Evolutionary conservation across 345 rosid species (phyloP).

Genomic region (Syzygium aqueum): DNA sequence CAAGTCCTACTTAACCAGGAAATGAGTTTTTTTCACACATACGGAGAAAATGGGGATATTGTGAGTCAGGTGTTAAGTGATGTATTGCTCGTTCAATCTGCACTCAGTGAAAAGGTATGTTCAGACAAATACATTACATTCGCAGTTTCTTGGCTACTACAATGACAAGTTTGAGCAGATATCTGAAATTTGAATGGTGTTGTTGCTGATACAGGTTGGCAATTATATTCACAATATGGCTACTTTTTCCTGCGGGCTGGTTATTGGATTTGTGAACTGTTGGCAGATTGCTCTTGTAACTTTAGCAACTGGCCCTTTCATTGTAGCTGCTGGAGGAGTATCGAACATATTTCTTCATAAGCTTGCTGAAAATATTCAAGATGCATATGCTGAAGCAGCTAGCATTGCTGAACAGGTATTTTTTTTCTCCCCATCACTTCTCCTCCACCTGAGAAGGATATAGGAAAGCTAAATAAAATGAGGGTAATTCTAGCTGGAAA

Average conservation of each 20-base stretch:
- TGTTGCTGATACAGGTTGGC: slow-evolving; percentile 61
- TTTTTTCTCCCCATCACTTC: neutral
- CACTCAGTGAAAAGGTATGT: slow-evolving; percentile 89
- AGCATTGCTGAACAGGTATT: slow-evolving; percentile 95
- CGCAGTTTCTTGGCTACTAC: neutral
- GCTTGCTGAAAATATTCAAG: slow-evolving; percentile 99
- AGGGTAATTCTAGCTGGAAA: neutral
- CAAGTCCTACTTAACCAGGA: slow-evolving; percentile 94
- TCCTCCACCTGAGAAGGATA: neutral
- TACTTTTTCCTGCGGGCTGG: slow-evolving; percentile 84
- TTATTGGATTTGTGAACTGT: slow-evolving; percentile 85
- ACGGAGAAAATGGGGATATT: slow-evolving; percentile 97
- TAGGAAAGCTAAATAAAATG: neutral
- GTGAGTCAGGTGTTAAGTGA: slow-evolving; percentile 99
- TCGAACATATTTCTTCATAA: slow-evolving; percentile 96
- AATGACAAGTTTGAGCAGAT: neutral
- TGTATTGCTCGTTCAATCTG: slow-evolving; percentile 96
- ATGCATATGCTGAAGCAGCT: slow-evolving; percentile 99
- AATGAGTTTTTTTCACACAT: slow-evolving; percentile 98
- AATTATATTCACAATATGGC: slow-evolving; percentile 99
- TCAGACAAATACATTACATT: neutral
- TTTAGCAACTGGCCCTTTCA: slow-evolving; percentile 97
- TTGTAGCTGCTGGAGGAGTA: slow-evolving; percentile 99
- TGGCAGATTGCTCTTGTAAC: slow-evolving; percentile 97
- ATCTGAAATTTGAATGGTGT: neutral